phyloP scores from a whole-genome alignment of 1,139 yeast species.

The Candida mesenterica region DNA sequence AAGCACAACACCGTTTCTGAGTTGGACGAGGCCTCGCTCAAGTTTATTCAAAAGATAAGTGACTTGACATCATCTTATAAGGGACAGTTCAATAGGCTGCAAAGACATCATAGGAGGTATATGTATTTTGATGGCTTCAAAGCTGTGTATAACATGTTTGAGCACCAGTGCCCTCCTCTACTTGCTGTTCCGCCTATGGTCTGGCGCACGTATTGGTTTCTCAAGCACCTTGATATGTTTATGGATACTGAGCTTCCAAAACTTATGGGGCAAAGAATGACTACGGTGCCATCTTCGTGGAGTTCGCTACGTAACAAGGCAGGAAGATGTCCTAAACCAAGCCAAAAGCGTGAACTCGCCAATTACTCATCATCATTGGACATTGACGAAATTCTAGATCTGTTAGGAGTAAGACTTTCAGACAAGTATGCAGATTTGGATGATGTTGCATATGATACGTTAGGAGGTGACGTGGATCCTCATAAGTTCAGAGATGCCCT shows the following conservation, averaged over 20 bases:
- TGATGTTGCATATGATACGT: too few species aligned
- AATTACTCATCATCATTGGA: neutral
- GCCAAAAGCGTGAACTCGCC: neutral
- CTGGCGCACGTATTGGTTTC: constrained; percentile 1
- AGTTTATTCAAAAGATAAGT: constrained; percentile 1
- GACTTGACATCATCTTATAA: neutral
- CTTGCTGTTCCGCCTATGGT: neutral
- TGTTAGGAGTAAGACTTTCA: neutral
- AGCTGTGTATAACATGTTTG: constrained; percentile 1
- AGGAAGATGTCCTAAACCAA: constrained; percentile 1
- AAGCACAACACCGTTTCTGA: constrained; percentile 3
- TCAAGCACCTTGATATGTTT: neutral
- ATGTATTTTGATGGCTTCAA: constrained; percentile 1
- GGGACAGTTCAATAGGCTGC: neutral
- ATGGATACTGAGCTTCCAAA: neutral
- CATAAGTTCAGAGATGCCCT: too few species aligned
- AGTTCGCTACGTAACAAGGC: neutral
- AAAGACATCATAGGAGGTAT: neutral
- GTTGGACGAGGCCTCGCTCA: constrained; percentile 3
- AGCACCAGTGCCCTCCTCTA: neutral
- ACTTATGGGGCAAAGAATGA: neutral
- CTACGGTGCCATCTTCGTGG: neutral
- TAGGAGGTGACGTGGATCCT: too few species aligned
- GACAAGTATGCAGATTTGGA: neutral
- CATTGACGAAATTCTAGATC: neutral